A percentile compares a stretch with the other conserved stretches of the same genome.
phyloP scores from a whole-genome alignment of 129 eudicot genomes.

The Flaveria sonorensis region DNA sequence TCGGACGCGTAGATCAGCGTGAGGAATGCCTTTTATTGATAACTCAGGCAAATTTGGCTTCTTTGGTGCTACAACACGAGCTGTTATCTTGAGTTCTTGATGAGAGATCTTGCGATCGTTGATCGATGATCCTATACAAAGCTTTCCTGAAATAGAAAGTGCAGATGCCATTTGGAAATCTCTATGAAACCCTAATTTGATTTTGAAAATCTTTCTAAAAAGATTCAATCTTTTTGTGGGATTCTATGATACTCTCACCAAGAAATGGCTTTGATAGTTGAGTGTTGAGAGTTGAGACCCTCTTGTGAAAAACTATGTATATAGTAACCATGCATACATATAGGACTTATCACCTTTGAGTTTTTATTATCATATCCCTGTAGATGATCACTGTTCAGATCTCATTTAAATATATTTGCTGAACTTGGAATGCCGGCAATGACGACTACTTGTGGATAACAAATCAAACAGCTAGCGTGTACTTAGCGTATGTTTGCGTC shows the following conservation, averaged over 20 bases:
- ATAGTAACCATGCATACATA: neutral
- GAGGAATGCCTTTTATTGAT: slow-evolving; percentile 54
- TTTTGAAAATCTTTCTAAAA: slow-evolving; percentile 19
- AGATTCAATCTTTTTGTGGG: slow-evolving; percentile 13
- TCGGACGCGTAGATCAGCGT: slow-evolving; percentile 46
- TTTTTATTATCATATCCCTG: neutral
- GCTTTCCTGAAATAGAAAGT: slow-evolving; percentile 39
- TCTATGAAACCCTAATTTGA: neutral
- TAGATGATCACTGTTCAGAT: slow-evolving; percentile 9
- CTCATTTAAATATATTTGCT: neutral
- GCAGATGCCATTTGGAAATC: slow-evolving; percentile 51
- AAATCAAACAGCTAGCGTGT: slow-evolving; percentile 3
- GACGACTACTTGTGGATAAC: slow-evolving; percentile 18
- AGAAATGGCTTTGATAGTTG: slow-evolving; percentile 3
- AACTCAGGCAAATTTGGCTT: slow-evolving; percentile 41
- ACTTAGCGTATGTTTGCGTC: neutral
- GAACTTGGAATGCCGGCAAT: slow-evolving; percentile 37
- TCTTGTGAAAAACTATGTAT: slow-evolving; percentile 26
- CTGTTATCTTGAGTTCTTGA: slow-evolving; percentile 28
- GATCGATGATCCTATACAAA: slow-evolving; percentile 32
- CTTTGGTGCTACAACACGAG: slow-evolving; percentile 51
- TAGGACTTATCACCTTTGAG: slow-evolving; percentile 22
- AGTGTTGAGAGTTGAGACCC: neutral
- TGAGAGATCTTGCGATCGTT: slow-evolving; percentile 22
- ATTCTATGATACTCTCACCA: slow-evolving; percentile 10